Percentiles rank a stretch among this genome's conserved stretches.
phyloP scores from a whole-genome alignment of 495 filamentous ascomycete species.

The Penicillium herquei region DNA sequence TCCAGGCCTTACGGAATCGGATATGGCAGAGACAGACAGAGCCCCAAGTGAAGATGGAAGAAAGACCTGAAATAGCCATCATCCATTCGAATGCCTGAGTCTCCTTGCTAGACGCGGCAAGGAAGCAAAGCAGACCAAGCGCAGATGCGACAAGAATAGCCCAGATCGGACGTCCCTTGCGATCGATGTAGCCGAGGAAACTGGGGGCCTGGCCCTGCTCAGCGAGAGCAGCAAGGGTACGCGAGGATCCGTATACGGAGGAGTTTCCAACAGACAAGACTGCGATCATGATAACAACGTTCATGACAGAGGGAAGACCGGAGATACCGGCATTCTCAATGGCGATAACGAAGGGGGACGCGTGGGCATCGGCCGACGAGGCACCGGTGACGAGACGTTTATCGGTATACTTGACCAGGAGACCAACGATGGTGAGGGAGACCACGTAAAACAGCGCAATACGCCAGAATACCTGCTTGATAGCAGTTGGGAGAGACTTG shows the following conservation, averaged over 20 bases:
- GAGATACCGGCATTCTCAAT: conserved; percentile 77
- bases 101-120: conserved; percentile 65
- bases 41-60: conserved; percentile 90
- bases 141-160: conserved; percentile 66
- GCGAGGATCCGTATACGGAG: conserved; percentile 81
- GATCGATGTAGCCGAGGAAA: conserved; percentile 79
- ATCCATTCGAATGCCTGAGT: conserved; percentile 79
- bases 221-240: conserved; percentile 81
- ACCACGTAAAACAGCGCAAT: conserved; percentile 86
- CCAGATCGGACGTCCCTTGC: conserved; percentile 74
- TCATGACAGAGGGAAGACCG: conserved; percentile 80
- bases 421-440: conserved; percentile 68
- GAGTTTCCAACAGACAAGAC: conserved; percentile 87
- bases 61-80: conserved; percentile 83
- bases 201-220: conserved; percentile 80
- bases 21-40: conserved; percentile 88
- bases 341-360: conserved; percentile 88
- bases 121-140: conserved; percentile 75
- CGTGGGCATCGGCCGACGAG: conserved; percentile 61
- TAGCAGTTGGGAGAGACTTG: conserved; percentile 79
- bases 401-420: conserved; percentile 72
- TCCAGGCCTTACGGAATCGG: conserved; percentile 84
- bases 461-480: conserved; percentile 96
- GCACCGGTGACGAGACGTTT: conserved; percentile 53
- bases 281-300: conserved; percentile 83